phyloP scores from a whole-genome alignment of 163 green algal genomes.

The Scenedesmus sp. region DNA sequence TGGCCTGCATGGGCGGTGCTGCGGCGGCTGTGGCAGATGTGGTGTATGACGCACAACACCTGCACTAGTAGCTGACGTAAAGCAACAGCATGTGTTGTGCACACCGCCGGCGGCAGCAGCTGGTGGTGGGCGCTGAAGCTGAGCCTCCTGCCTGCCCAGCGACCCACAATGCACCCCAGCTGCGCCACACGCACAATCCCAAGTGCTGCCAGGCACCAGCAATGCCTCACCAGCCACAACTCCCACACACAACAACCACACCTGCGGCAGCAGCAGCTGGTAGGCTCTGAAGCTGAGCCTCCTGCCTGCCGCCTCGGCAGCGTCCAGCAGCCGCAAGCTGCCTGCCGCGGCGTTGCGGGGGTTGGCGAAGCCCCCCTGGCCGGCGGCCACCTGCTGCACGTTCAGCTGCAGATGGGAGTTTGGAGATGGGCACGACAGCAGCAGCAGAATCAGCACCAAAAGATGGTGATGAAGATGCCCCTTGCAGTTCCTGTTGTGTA shows the following conservation, averaged over 20 bases:
- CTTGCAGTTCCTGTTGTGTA: no score
- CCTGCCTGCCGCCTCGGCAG: conserved; percentile 41
- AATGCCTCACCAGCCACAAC: neutral
- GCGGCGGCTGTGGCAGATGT: neutral
- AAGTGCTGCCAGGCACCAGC: neutral
- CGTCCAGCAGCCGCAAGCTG: conserved; percentile 69
- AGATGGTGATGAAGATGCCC: no score
- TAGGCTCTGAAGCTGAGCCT: conserved; percentile 73
- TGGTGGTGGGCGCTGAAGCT: conserved; percentile 70
- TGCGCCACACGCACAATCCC: neutral
- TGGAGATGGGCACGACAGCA: neutral
- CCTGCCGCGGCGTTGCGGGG: conserved; percentile 74
- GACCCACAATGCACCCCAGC: conserved; percentile 50
- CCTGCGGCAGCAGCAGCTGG: conserved; percentile 58
- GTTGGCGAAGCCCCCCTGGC: conserved; percentile 65
- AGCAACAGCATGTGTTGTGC: no score
- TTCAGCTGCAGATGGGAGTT: conserved; percentile 62
- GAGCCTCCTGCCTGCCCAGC: conserved; percentile 54
- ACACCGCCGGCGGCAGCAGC: conserved; percentile 36
- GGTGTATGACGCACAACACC: no score
- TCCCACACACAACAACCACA: neutral
- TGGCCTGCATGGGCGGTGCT: neutral
- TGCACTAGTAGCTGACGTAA: neutral
- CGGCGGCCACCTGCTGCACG: conserved; percentile 15
- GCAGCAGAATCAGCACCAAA: neutral